Percentiles rank a stretch among this genome's conserved stretches.
Evolutionary conservation across 2,329 filamentous ascomycete species (phyloP).

Genomic region (Diaporthe batatas): DNA sequence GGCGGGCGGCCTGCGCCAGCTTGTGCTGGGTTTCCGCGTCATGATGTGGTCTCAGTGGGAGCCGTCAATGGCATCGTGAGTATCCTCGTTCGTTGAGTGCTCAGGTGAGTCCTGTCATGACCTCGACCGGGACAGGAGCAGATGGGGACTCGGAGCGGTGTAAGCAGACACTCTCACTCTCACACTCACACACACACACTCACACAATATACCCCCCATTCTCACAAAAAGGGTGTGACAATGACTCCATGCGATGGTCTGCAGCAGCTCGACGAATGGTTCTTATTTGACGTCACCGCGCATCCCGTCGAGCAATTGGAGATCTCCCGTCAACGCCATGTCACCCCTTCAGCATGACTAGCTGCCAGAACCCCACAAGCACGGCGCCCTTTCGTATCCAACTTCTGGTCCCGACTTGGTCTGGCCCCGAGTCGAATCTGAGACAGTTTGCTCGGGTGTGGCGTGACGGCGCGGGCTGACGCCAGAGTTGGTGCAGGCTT

Average conservation of each 20-base stretch:
- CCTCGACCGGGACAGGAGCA: not conserved
- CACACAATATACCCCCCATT: not conserved
- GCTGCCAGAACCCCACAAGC: slow-evolving; percentile 16
- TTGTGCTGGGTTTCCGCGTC: slow-evolving; percentile 17
- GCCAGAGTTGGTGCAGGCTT: not conserved
- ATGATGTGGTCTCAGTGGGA: not conserved
- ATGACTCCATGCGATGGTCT: not conserved
- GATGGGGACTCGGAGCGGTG: not conserved
- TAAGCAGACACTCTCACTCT: not conserved
- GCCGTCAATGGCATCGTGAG: not conserved
- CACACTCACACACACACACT: not conserved
- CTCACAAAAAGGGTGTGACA: not conserved
- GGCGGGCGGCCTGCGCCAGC: slow-evolving; percentile 7
- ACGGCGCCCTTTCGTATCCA: slow-evolving; percentile 3
- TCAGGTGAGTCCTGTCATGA: not conserved
- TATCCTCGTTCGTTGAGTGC: not conserved
- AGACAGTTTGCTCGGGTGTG: not conserved
- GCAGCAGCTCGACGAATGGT: not conserved
- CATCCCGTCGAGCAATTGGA: slow-evolving; percentile 26
- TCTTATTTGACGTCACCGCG: slow-evolving; percentile 29
- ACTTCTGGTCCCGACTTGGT: not conserved
- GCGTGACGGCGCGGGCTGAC: not conserved
- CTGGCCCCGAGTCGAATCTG: not conserved
- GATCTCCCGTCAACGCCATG: slow-evolving; percentile 15
- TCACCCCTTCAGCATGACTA: slow-evolving; percentile 28